These are phyloP conservation scores for Guadua angustifolia DNA, from an alignment of 176 grass and related monocot species.

Conservation along the genomic window DNA sequence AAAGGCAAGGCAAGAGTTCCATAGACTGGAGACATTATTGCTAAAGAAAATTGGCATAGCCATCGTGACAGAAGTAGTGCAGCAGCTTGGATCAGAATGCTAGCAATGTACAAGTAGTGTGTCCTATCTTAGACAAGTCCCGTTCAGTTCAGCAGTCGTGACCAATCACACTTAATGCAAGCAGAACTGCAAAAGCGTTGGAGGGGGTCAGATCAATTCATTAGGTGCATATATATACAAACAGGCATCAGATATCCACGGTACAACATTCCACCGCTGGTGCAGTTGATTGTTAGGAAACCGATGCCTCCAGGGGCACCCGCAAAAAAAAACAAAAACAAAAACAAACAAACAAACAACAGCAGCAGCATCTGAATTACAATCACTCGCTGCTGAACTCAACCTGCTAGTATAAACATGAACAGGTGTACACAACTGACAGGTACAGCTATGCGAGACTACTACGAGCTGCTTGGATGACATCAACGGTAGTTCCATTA, in stretches of 20 bases:
- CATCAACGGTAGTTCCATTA: conserved; percentile 37
- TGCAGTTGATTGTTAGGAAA: conserved; percentile 34
- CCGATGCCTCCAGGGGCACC: background rate
- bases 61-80: background rate
- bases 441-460: conserved; percentile 29
- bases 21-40: background rate
- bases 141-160: background rate
- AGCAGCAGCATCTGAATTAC: conserved; percentile 16
- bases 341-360: conserved; percentile 13
- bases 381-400: conserved; percentile 35
- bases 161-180: background rate
- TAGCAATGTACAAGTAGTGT: background rate
- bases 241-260: conserved; percentile 9
- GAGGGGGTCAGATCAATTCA: conserved; percentile 28
- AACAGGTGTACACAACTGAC: conserved; percentile 10
- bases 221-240: conserved; percentile 27
- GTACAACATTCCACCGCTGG: conserved; percentile 44
- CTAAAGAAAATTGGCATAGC: background rate
- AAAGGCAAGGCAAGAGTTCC: background rate
- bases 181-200: background rate
- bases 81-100: background rate
- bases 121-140: background rate
- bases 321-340: too few relatives aligned
- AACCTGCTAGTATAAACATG: conserved; percentile 51
- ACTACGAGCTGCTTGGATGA: conserved; percentile 24